A percentile compares a stretch with the other conserved stretches of the same genome.
Conservation (phyloP, 106 monocot species). For the Dioscorea alata region DNA sequence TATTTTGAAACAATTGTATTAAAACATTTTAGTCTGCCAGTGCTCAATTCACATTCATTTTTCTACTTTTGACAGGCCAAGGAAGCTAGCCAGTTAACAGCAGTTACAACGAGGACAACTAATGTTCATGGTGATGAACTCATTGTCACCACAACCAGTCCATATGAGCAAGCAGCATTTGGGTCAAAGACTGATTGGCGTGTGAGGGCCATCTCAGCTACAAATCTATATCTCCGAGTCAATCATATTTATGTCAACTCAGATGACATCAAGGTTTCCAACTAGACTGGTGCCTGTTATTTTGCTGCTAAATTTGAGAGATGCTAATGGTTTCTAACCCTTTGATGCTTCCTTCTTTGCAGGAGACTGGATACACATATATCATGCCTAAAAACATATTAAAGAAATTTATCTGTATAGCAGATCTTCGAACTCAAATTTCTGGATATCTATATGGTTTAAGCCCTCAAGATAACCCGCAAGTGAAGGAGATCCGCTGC, state of each 20-base stretch:
- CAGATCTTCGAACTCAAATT: conserved; percentile 95
- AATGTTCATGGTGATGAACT: conserved; percentile 99
- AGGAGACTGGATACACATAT: conserved; percentile 99
- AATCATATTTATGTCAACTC: conserved; percentile 99
- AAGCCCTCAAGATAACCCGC: conserved; percentile 98
- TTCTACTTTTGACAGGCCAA: conserved; percentile 56
- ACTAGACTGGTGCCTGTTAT: neutral
- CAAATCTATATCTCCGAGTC: conserved; percentile 94
- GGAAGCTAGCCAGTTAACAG: conserved; percentile 93
- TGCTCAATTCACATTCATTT: neutral
- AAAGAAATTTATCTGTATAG: conserved; percentile 99
- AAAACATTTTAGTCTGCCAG: too few relatives aligned
- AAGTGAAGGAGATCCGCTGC: conserved; percentile 97
- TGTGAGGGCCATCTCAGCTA: conserved; percentile 92
- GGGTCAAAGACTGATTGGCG: conserved; percentile 95
- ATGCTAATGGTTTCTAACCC: neutral
- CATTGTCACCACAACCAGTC: conserved; percentile 97
- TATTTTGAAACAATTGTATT: too few relatives aligned
- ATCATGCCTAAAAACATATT: conserved; percentile 98
- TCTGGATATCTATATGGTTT: conserved; percentile 88
- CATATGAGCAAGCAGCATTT: conserved; percentile 85
- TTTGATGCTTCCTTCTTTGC: neutral
- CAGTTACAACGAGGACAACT: conserved; percentile 93
- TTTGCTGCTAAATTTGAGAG: neutral
- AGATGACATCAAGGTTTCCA: conserved; percentile 93